Percentiles rank a stretch among this genome's conserved stretches.
Evolutionary conservation across 1,284 basidiomycete species (phyloP).

Genomic region (Austroboletus novae-zelandiae): DNA sequence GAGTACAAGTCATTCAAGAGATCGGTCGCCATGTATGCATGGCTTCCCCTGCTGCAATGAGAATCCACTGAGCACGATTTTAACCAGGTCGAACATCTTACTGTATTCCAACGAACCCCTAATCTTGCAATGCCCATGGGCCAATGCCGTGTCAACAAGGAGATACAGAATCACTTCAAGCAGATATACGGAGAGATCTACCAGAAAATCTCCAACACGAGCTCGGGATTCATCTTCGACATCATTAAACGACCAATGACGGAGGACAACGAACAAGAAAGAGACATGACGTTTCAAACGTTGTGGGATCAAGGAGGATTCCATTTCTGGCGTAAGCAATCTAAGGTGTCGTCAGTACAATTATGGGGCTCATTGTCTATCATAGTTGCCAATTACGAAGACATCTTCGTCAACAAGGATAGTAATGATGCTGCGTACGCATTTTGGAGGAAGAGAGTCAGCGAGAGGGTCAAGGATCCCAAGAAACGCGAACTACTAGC

Average conservation of each 20-base stretch:
- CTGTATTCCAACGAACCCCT: constrained; percentile 20
- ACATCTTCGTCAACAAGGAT: background rate
- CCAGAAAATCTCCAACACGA: constrained; percentile 4
- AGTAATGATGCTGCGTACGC: constrained; percentile 6
- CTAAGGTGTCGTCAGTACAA: background rate
- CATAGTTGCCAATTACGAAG: constrained; percentile 5
- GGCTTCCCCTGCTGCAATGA: background rate
- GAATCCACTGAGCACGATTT: background rate
- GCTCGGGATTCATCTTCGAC: constrained; percentile 1
- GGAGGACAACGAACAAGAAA: constrained; percentile 11
- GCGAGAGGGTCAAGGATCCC: constrained; percentile 9
- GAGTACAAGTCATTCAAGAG: constrained; percentile 15
- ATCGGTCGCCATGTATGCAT: constrained; percentile 13
- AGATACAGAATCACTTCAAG: constrained; percentile 16
- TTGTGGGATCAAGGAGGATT: constrained; percentile 14
- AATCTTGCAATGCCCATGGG: constrained; percentile 17
- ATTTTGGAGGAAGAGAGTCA: constrained; percentile 18
- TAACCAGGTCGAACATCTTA: constrained; percentile 13
- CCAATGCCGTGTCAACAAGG: constrained; percentile 7
- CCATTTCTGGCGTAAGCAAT: background rate
- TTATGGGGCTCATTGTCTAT: no score
- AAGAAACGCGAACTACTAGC: no score
- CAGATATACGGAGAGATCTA: constrained; percentile 10
- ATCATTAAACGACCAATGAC: background rate
- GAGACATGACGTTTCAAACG: constrained; percentile 10